Evolutionary conservation across 2,329 filamentous ascomycete genomes (phyloP).

Genomic region (Hypoxylon rubiginosum): DNA sequence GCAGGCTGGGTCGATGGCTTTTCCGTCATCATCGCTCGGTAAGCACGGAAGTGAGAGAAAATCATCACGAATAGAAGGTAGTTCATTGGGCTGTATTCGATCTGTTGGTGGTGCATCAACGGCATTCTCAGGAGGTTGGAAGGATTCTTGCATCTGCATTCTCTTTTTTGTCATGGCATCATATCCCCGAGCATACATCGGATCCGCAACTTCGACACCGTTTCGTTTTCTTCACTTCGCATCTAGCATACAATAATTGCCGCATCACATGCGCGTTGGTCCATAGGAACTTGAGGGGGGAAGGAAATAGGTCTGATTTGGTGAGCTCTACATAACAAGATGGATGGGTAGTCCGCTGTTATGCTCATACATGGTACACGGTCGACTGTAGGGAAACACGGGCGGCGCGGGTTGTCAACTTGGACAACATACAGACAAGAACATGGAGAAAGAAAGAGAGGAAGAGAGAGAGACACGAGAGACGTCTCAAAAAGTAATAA

Average conservation of each 20-base stretch:
- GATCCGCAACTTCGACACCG: constrained; percentile 26
- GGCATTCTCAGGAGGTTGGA: constrained; percentile 12
- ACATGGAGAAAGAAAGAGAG: background rate
- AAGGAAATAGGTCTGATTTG: constrained; percentile 16
- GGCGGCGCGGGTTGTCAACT: constrained; percentile 3
- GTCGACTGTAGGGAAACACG: constrained; percentile 19
- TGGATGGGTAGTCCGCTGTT: constrained; percentile 26
- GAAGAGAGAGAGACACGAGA: constrained; percentile 12
- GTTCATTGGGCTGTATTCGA: background rate
- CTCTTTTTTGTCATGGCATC: constrained; percentile 33
- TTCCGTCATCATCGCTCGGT: constrained; percentile 82
- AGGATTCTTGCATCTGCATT: constrained; percentile 37
- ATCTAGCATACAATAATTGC: constrained; percentile 38
- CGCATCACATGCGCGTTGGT: constrained; percentile 17
- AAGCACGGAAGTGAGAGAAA: constrained; percentile 47
- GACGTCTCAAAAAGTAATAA: constrained; percentile 33
- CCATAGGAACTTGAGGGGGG: constrained; percentile 6
- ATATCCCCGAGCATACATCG: constrained; percentile 37
- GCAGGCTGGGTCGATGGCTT: constrained; percentile 88
- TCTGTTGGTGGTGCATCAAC: constrained; percentile 19
- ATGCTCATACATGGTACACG: constrained; percentile 30
- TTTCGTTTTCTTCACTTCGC: constrained; percentile 33
- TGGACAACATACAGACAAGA: constrained; percentile 21
- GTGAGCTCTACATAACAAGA: constrained; percentile 21
- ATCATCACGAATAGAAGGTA: background rate